Percentiles rank a stretch among this genome's conserved stretches.
Conservation (phyloP, 768 basidiomycete genomes). For the Suillus hirtellus region DNA sequence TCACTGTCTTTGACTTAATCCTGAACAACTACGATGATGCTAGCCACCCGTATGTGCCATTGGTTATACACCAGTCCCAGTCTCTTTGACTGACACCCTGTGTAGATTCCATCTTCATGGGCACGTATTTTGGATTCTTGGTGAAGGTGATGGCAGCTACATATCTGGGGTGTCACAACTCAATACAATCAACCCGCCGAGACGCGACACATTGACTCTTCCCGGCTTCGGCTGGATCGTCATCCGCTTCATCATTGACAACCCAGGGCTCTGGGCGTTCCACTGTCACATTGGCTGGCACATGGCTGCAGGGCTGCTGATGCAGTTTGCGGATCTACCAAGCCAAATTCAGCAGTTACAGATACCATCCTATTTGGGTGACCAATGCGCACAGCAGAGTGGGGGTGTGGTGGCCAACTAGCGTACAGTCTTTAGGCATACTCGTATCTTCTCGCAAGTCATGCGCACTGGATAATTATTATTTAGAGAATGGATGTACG, state of each 20-base stretch:
- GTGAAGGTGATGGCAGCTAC: slow-evolving; percentile 37
- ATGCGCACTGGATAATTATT: background rate
- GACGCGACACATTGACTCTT: slow-evolving; percentile 43
- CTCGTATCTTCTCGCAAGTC: background rate
- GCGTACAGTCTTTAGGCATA: slow-evolving; percentile 12
- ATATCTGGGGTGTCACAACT: slow-evolving; percentile 27
- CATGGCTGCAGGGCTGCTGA: slow-evolving; percentile 41
- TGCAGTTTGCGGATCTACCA: slow-evolving; percentile 42
- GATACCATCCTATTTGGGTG: slow-evolving; percentile 34
- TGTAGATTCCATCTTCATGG: slow-evolving; percentile 41
- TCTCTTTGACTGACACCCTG: slow-evolving; percentile 1
- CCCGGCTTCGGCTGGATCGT: slow-evolving; percentile 39
- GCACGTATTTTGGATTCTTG: slow-evolving; percentile 37
- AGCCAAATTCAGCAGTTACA: slow-evolving; percentile 33
- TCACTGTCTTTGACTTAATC: slow-evolving; percentile 28
- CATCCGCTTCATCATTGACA: slow-evolving; percentile 44
- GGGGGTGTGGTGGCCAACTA: slow-evolving; percentile 22
- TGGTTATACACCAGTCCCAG: background rate
- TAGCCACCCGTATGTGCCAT: slow-evolving; percentile 30
- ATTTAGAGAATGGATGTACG: slow-evolving; percentile 1
- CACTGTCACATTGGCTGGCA: slow-evolving; percentile 45
- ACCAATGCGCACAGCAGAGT: slow-evolving; percentile 37
- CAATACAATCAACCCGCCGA: slow-evolving; percentile 38
- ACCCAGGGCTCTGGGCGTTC: slow-evolving; percentile 48
- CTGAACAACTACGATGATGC: slow-evolving; percentile 28